Percentiles rank a stretch among this genome's conserved stretches.
These are phyloP conservation scores for Epithele typhae DNA, from an alignment of 768 basidiomycete genomes.

Conservation along the genomic window DNA sequence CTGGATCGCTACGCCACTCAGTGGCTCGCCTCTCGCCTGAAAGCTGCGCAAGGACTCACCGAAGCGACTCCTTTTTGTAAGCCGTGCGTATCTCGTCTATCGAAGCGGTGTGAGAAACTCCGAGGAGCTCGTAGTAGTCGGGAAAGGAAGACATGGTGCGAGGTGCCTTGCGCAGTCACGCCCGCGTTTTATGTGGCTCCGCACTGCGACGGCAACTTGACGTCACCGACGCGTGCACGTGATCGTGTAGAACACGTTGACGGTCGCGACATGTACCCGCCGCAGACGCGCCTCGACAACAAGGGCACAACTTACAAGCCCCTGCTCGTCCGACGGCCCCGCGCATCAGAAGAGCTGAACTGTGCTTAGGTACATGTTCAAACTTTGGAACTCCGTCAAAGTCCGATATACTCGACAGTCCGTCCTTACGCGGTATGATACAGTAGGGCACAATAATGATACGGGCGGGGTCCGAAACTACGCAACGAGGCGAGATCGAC, in stretches of 20 bases:
- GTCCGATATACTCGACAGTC: no score
- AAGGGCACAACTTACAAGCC: no score
- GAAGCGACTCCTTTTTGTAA: slow-evolving; percentile 77
- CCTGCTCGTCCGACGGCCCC: no score
- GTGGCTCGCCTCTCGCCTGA: background rate
- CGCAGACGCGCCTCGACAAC: no score
- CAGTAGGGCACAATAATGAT: no score
- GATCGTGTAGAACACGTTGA: slow-evolving; percentile 5
- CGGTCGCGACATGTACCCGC: no score
- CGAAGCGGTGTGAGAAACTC: slow-evolving; percentile 50
- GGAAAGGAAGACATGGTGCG: slow-evolving; percentile 69
- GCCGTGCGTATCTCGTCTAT: slow-evolving; percentile 71
- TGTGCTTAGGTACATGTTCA: no score
- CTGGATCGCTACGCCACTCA: slow-evolving; percentile 35
- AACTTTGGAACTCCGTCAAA: no score
- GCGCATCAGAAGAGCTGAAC: no score
- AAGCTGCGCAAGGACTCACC: slow-evolving; percentile 32
- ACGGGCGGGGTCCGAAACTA: no score
- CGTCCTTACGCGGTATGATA: no score
- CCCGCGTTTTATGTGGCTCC: slow-evolving; percentile 6
- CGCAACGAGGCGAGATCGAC: no score
- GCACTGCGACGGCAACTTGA: background rate
- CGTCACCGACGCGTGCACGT: slow-evolving; percentile 16
- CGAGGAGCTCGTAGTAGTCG: slow-evolving; percentile 71
- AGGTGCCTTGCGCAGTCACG: background rate